Conservation (phyloP, 495 filamentous ascomycete genomes). For the Penicillium salamii region DNA sequence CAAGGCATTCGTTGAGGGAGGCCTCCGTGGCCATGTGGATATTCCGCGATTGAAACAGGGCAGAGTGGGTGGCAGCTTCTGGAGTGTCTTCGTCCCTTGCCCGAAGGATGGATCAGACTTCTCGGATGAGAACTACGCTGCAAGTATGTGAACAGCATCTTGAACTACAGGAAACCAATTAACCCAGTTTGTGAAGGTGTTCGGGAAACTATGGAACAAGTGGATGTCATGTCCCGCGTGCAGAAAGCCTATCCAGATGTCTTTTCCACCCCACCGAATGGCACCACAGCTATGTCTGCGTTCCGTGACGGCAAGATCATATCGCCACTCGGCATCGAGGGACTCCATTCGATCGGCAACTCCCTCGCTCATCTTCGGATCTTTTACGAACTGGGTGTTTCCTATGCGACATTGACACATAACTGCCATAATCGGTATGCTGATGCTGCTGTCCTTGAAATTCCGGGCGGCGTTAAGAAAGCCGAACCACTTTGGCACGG, state of each 20-base stretch:
- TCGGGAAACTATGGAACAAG: slow-evolving; percentile 72
- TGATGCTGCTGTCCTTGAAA: slow-evolving; percentile 68
- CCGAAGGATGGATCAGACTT: slow-evolving; percentile 69
- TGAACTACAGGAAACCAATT: no score
- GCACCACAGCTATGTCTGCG: slow-evolving; percentile 53
- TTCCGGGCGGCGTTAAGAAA: slow-evolving; percentile 43
- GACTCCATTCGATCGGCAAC: slow-evolving; percentile 94
- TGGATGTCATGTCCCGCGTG: slow-evolving; percentile 76
- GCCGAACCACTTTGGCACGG: slow-evolving; percentile 55
- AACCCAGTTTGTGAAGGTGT: no score
- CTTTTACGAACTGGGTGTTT: slow-evolving; percentile 76
- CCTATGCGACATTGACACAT: slow-evolving; percentile 87
- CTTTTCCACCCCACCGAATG: slow-evolving; percentile 59
- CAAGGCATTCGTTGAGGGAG: slow-evolving; percentile 62
- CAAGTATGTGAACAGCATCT: slow-evolving; percentile 33
- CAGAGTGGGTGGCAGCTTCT: slow-evolving; percentile 69
- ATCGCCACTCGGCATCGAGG: slow-evolving; percentile 80
- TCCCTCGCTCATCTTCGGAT: slow-evolving; percentile 70
- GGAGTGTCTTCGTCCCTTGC: slow-evolving; percentile 83
- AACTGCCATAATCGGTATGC: slow-evolving; percentile 92
- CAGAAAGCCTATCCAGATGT: slow-evolving; percentile 62
- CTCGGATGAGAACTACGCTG: slow-evolving; percentile 66
- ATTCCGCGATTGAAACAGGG: slow-evolving; percentile 58
- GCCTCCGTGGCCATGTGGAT: slow-evolving; percentile 72
- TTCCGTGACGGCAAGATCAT: slow-evolving; percentile 61